phyloP scores from a whole-genome alignment of 2,329 filamentous ascomycete species.

The Dothistroma septosporum region DNA sequence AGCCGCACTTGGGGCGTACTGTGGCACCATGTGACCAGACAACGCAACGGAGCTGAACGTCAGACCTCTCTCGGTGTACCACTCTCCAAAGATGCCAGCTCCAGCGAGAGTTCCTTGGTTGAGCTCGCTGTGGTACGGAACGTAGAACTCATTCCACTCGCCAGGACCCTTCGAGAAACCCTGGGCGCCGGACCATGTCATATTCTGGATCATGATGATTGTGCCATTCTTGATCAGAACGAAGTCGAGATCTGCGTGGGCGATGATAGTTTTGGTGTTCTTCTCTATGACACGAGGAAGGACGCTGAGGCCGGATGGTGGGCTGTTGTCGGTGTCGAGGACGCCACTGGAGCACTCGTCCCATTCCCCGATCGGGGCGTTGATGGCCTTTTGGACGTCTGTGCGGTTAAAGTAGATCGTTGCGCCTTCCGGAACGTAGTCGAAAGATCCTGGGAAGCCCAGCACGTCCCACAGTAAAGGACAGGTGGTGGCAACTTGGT shows the following conservation, averaged over 20 bases:
- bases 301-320: slow-evolving; percentile 53
- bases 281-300: slow-evolving; percentile 69
- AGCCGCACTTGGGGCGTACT: slow-evolving; percentile 64
- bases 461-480: slow-evolving; percentile 66
- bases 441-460: slow-evolving; percentile 61
- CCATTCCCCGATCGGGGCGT: slow-evolving; percentile 61
- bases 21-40: slow-evolving; percentile 59
- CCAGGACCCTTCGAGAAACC: slow-evolving; percentile 62
- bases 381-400: slow-evolving; percentile 38
- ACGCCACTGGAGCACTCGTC: slow-evolving; percentile 52
- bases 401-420: slow-evolving; percentile 44
- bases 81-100: slow-evolving; percentile 64
- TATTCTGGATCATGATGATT: slow-evolving; percentile 70
- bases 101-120: slow-evolving; percentile 51
- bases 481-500: slow-evolving; percentile 68
- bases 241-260: slow-evolving; percentile 66
- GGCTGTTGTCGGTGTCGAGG: slow-evolving; percentile 50
- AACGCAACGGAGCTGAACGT: slow-evolving; percentile 62
- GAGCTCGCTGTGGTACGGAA: slow-evolving; percentile 58
- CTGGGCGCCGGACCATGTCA: slow-evolving; percentile 69
- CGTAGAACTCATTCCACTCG: slow-evolving; percentile 58
- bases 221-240: slow-evolving; percentile 66
- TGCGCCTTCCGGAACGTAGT: slow-evolving; percentile 60
- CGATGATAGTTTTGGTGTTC: slow-evolving; percentile 69
- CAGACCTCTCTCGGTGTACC: slow-evolving; percentile 69